Evolutionary conservation across 208 protist species (phyloP), one percentile per base, ranked within the genome.

Genomic region (Leishmania arabica): DNA sequence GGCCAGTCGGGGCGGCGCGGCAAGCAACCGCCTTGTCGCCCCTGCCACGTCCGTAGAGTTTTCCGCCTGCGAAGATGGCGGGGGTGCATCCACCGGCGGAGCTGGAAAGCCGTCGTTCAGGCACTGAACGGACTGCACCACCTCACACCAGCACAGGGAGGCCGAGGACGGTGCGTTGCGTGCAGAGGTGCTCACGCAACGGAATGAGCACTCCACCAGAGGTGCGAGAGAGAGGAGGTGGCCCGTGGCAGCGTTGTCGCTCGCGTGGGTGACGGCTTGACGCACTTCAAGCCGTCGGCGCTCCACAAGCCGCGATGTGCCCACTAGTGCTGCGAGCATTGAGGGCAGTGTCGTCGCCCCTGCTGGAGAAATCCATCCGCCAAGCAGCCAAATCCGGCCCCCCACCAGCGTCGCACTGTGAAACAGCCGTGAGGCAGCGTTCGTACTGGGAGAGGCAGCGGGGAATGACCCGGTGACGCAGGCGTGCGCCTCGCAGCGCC

Each of bases 1-100:
- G 0, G 88, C 87, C 13, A 94, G 17, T 27, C 83, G 87, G 60
- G 88, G 90, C 9, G 87, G 58, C 3, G 72, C 17, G 31, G 24
- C 45, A 73, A 73, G 37, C 31, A 8, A 21, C 37, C 51, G 19
- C 6, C 34, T 13, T 53, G 24, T 21, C 47, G 47, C 11, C 17
- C 6, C 42, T 37, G n/a, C 3, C 62, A 3, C 17, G 8, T 80
- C 49, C 27, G 1, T n/a, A 17, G 21, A 58, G 34, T 75, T 60
- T 11, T 24, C 24, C 31, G 60, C 13, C 65, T n/a, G 31, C 49
- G n/a, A n/a, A 0, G 37, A 65, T 2, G 74, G 69, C 42, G 6
- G 49, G 64, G 56, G 65, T 31, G 68, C 65, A 15, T 80, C 68
- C 24, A 85, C 73, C 9, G 82, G 62, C 21, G 82, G 82, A 0